phyloP scores from a whole-genome alignment of 1,139 yeast genomes.

The Wickerhamomyces sp. region DNA sequence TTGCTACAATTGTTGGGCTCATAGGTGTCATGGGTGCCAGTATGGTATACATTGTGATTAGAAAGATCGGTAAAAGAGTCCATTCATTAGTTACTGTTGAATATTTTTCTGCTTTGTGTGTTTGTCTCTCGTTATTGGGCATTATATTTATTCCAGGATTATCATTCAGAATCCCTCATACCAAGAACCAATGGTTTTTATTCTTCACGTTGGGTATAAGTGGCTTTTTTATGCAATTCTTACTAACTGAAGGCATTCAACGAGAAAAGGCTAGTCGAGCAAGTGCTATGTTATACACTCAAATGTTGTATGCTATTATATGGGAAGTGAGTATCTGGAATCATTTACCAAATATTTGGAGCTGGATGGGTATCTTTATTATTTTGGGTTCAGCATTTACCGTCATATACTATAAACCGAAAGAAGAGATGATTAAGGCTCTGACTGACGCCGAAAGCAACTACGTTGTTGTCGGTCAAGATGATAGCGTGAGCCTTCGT shows the following conservation, averaged over 20 bases:
- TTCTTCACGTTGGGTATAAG: constrained; percentile 61
- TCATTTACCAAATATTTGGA: constrained; percentile 66
- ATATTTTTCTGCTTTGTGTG: constrained; percentile 63
- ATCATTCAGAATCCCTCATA: constrained; percentile 56
- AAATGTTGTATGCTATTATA: constrained; percentile 71
- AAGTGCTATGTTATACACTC: constrained; percentile 69
- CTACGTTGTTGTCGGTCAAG: neutral
- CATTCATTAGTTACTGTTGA: constrained; percentile 80
- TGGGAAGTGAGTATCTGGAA: constrained; percentile 74
- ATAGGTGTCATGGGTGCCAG: constrained; percentile 71
- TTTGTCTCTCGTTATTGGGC: constrained; percentile 50
- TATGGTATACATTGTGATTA: constrained; percentile 62
- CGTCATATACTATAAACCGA: constrained; percentile 51
- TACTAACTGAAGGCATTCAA: constrained; percentile 79
- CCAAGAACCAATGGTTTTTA: constrained; percentile 58
- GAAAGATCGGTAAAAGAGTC: constrained; percentile 72
- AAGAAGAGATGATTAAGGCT: constrained; percentile 9
- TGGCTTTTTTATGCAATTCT: constrained; percentile 79
- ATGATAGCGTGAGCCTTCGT: constrained; percentile 1
- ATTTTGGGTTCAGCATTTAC: constrained; percentile 64
- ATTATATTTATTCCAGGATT: constrained; percentile 56
- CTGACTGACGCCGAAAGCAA: constrained; percentile 2
- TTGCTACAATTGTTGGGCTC: constrained; percentile 64
- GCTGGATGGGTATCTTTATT: constrained; percentile 63
- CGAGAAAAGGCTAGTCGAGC: constrained; percentile 78